phyloP scores from a whole-genome alignment of 2,329 filamentous ascomycete species.

The Colletotrichum musae region DNA sequence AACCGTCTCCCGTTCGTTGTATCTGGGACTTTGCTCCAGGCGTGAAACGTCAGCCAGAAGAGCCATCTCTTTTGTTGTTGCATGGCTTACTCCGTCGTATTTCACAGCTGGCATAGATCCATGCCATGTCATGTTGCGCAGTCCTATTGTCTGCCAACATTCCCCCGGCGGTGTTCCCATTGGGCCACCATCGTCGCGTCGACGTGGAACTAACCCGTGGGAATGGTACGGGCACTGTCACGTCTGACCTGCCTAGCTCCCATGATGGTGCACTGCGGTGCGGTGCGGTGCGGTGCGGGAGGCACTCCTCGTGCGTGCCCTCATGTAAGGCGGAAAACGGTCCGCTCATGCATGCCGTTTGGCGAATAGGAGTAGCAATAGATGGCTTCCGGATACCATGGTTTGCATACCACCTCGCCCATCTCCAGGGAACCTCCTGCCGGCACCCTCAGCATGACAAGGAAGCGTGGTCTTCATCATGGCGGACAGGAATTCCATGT shows the following conservation, averaged over 20 bases:
- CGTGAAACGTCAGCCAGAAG: conserved; percentile 12
- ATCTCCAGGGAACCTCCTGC: conserved; percentile 32
- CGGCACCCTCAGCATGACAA: conserved; percentile 5
- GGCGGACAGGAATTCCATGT: background rate
- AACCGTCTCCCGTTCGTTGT: background rate
- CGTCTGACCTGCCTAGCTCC: conserved; percentile 27
- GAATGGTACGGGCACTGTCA: conserved; percentile 21
- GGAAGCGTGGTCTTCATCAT: background rate
- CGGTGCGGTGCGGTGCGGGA: conserved; percentile 26
- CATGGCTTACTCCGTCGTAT: background rate
- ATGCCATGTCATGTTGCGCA: conserved; percentile 26
- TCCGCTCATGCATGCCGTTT: conserved; percentile 40
- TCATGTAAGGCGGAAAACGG: conserved; percentile 42
- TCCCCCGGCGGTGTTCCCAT: conserved; percentile 31
- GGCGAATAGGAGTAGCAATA: conserved; percentile 26
- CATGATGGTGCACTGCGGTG: background rate
- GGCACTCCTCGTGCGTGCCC: conserved; percentile 40
- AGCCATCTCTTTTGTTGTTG: conserved; percentile 12
- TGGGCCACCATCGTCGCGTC: conserved; percentile 25
- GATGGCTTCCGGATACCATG: conserved; percentile 17
- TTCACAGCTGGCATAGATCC: conserved; percentile 11
- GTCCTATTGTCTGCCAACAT: background rate
- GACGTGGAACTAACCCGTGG: conserved; percentile 33
- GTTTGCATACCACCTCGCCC: conserved; percentile 21
- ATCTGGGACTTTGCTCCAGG: background rate